phyloP scores from a whole-genome alignment of 2,329 filamentous ascomycete genomes.

The Aspergillus intermedius region DNA sequence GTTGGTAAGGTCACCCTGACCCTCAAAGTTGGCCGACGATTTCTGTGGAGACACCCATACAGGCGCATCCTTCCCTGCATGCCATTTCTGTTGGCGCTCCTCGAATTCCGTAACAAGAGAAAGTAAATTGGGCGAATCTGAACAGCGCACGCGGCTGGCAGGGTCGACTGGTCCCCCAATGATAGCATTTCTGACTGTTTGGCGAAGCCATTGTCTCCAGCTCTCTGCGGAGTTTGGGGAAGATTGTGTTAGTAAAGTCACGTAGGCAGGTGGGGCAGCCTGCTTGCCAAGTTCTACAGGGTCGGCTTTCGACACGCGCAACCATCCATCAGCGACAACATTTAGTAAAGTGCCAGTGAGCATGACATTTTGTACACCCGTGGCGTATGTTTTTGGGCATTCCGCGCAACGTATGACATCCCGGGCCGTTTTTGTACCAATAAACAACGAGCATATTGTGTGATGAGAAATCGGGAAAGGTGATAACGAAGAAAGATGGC shows the following conservation, averaged over 20 bases:
- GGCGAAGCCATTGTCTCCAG: slow-evolving; percentile 35
- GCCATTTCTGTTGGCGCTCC: slow-evolving; percentile 37
- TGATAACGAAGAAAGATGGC: slow-evolving; percentile 35
- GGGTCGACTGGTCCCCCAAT: slow-evolving; percentile 25
- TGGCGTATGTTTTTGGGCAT: slow-evolving; percentile 37
- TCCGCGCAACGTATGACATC: slow-evolving; percentile 37
- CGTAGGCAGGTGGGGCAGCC: slow-evolving; percentile 26
- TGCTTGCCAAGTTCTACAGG: slow-evolving; percentile 31
- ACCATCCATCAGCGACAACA: slow-evolving; percentile 40
- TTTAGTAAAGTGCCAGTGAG: slow-evolving; percentile 40
- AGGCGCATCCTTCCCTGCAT: slow-evolving; percentile 20
- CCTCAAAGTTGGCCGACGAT: neutral
- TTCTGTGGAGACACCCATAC: slow-evolving; percentile 5
- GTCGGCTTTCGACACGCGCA: slow-evolving; percentile 32
- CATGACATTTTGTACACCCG: slow-evolving; percentile 42
- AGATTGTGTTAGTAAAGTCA: slow-evolving; percentile 19
- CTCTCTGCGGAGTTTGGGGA: slow-evolving; percentile 19
- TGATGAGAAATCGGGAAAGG: slow-evolving; percentile 38
- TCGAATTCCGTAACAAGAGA: slow-evolving; percentile 37
- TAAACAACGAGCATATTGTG: slow-evolving; percentile 38
- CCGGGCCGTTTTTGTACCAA: slow-evolving; percentile 36
- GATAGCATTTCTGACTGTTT: slow-evolving; percentile 30
- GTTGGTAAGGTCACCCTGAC: neutral
- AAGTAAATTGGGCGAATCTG: slow-evolving; percentile 29
- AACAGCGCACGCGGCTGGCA: slow-evolving; percentile 19